These are phyloP conservation scores for Eruca vesicaria DNA, from an alignment of 441 rosid genomes.

Conservation along the genomic window DNA sequence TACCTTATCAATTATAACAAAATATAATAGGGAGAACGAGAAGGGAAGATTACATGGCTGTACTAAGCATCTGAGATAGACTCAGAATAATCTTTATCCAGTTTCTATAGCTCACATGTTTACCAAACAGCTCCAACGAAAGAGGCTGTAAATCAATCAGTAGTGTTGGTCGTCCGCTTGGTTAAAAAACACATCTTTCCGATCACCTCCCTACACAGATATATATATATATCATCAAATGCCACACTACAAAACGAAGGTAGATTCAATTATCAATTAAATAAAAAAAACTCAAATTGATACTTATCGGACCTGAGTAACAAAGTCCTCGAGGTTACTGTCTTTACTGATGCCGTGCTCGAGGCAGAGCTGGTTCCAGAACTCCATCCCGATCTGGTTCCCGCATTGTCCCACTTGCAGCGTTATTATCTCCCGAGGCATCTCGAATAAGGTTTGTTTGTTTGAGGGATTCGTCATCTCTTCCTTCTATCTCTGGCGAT, in stretches of 20 bases:
- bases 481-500: too few relatives aligned
- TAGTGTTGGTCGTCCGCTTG: conserved; percentile 99
- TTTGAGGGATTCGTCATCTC: too few relatives aligned
- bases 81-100: too few relatives aligned
- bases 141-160: conserved; percentile 96
- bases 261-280: background rate
- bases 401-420: conserved; percentile 99
- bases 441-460: too few relatives aligned
- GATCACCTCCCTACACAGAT: conserved; percentile 99
- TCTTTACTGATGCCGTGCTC: conserved; percentile 99
- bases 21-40: too few relatives aligned
- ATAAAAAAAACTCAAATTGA: too few relatives aligned
- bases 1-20: too few relatives aligned
- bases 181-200: conserved; percentile 96
- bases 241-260: conserved; percentile 16
- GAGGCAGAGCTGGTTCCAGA: conserved; percentile 99
- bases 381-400: conserved; percentile 99
- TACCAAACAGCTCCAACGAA: too few relatives aligned
- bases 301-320: conserved; percentile 99
- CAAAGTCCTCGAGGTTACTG: conserved; percentile 97
- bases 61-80: too few relatives aligned
- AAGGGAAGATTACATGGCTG: too few relatives aligned
- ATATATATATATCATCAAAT: too few relatives aligned
- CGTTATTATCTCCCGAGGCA: conserved; percentile 97
- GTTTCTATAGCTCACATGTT: too few relatives aligned